phyloP scores from a whole-genome alignment of 2,329 filamentous ascomycete genomes.

The Claviceps pazoutovae region DNA sequence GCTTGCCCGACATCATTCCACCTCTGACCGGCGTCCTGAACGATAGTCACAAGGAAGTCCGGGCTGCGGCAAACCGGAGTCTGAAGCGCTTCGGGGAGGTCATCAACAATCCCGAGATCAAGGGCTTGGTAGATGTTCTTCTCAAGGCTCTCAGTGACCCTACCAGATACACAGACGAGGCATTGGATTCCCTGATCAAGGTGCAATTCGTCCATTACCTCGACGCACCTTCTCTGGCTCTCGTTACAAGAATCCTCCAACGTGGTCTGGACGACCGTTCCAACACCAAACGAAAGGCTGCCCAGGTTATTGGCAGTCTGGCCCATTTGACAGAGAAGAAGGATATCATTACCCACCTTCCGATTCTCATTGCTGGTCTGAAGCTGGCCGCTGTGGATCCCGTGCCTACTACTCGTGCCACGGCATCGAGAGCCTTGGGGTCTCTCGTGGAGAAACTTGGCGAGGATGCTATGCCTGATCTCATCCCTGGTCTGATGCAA shows the following conservation, averaged over 20 bases:
- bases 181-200: conserved; percentile 86
- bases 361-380: conserved; percentile 80
- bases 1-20: conserved; percentile 91
- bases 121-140: conserved; percentile 77
- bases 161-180: conserved; percentile 92
- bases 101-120: conserved; percentile 95
- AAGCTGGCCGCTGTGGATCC: conserved; percentile 86
- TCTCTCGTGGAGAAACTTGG: conserved; percentile 97
- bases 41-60: conserved; percentile 95
- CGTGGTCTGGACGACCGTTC: conserved; percentile 84
- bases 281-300: conserved; percentile 87
- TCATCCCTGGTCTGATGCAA: conserved; percentile 94
- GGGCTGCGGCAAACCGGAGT: conserved; percentile 81
- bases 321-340: conserved; percentile 94
- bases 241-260: conserved; percentile 90
- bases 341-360: conserved; percentile 80
- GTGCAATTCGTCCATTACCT: conserved; percentile 97
- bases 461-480: conserved; percentile 89
- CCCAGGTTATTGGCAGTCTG: conserved; percentile 94
- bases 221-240: conserved; percentile 87
- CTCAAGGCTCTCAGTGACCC: conserved; percentile 95
- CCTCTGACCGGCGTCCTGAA: conserved; percentile 88
- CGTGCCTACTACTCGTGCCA: conserved; percentile 89
- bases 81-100: conserved; percentile 97
- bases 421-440: conserved; percentile 86